Evolutionary conservation across 176 grass and related monocot species (phyloP), one percentile per base, ranked within the genome.

Genomic region (Alopecurus myosuroides): DNA sequence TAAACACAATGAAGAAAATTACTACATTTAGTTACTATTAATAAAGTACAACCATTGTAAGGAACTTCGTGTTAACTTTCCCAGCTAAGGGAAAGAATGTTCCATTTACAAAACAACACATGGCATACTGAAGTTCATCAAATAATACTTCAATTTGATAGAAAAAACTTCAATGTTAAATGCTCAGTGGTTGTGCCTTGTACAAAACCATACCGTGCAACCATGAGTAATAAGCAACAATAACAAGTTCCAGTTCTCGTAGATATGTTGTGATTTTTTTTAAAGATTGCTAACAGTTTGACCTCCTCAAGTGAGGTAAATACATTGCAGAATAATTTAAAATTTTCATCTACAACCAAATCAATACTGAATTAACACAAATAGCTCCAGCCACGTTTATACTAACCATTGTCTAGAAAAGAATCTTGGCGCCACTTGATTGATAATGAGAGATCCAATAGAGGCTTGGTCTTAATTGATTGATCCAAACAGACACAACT

Each of bases 51-150:
- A 70, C 23, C 12, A 41, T 6, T 1, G 19, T n/a, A n/a, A 70
- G 52, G 5, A 88, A 70, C 77, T 83, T 62, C 20, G 10, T 70
- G 28, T 7, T 41, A 77, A 68, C 46, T 82, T n/a, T 50, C 20
- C 60, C 22, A 22, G 18, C 49, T 48, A 45, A 81, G 72, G 25
- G 28, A 69, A 61, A 15, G 51, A 26, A 74, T 13, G 42, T 11
- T 55, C 70, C 29, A 65, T 70, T 74, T 28, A 65, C 20, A 88
- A 23, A 33, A 70, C 18, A 66, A 65, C 9, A 80, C 48, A 60
- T 58, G 2, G 5, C 22, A 63, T 53, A 53, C 50, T 23, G 68
- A 29, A 45, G 35, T 40, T 69, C 35, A 13, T 22, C 67, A 70
- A 25, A 42, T 36, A 70, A 70, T 14, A 42, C 34, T 41, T 70